phyloP scores from a whole-genome alignment of 169 alveolate species.

The Plasmodium malariae region DNA sequence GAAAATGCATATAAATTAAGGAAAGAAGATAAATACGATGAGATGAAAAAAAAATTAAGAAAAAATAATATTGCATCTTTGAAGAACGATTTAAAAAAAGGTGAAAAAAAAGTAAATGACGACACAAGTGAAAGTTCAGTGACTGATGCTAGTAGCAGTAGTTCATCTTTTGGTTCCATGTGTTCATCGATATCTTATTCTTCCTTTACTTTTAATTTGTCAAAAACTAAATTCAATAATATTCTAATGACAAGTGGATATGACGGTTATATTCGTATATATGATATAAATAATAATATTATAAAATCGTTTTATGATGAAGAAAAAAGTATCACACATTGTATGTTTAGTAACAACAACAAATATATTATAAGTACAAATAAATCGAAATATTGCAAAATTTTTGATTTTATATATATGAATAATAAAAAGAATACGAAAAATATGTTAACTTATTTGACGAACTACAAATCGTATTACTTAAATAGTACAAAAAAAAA shows the following conservation, averaged over 20 bases:
- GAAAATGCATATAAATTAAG: constrained; percentile 24
- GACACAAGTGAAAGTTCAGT: not conserved
- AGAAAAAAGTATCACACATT: constrained; percentile 67
- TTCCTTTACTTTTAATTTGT: constrained; percentile 27
- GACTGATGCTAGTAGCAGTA: constrained; percentile 4
- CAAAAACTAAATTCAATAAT: constrained; percentile 39
- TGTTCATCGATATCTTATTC: constrained; percentile 40
- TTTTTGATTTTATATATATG: constrained; percentile 68
- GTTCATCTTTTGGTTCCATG: constrained; percentile 28
- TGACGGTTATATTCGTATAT: constrained; percentile 67
- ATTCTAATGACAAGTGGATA: constrained; percentile 75
- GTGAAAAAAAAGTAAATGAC: not conserved
- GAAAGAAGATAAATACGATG: constrained; percentile 22
- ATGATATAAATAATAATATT: constrained; percentile 69
- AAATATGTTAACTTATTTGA: constrained; percentile 50
- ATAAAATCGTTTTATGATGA: constrained; percentile 70
- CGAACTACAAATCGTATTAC: constrained; percentile 29
- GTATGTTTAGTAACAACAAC: constrained; percentile 71
- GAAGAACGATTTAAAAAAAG: not conserved
- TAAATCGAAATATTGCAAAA: constrained; percentile 30
- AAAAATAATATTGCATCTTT: not conserved
- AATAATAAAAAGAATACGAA: constrained; percentile 64
- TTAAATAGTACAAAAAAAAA: constrained; percentile 2
- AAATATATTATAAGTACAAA: constrained; percentile 73
- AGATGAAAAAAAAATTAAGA: not conserved